Evolutionary conservation across 2,329 filamentous ascomycete genomes (phyloP), one percentile per base, ranked within the genome.

Genomic region (Orbilia brochopaga): DNA sequence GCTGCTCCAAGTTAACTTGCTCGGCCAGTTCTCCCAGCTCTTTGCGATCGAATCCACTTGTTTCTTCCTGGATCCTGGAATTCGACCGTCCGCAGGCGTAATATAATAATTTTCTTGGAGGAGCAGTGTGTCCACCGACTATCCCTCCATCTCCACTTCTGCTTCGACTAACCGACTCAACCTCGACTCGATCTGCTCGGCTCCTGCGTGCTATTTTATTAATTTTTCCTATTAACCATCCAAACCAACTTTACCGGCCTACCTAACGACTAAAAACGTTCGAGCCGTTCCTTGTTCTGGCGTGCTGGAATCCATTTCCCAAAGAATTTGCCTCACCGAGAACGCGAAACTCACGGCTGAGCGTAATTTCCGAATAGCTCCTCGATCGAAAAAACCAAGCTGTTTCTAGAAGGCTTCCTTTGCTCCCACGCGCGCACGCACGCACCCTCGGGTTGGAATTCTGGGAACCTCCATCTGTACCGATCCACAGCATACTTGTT

Each of bases 1-100:
- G 27, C 27, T 32, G 27, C 27, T 32, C 27, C 8, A 32, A 32
- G 4, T 3, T 32, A 32, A 32, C 27, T 32, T 32, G 27, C 27
- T 32, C 27, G 27, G 27, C 27, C 27, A 32, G 27, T 32, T 32
- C 27, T 32, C 8, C 27, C 27, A 32, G 27, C 27, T 32, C 27
- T 32, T 42, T 42, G 37, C 37, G 37, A 42, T 42, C 37, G 37
- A 42, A 42, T 15, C 37, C 37, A 42, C 37, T 42, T 42, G 11
- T 17, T 42, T 42, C 37, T 42, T 13, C 37, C 37, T 4, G 37
- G 37, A 42, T 42, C 37, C 37, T 42, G 13, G 37, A 42, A 13
- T 4, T 42, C n/a, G 37, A 13, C 37, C 13, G 11, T 42, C 37
- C 37, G 37, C n/a, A 2, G 37, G 37, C 37, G 37, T 42, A 42